Conservation (phyloP, 805 yeast species). For the Pichia thaimueangensis region DNA sequence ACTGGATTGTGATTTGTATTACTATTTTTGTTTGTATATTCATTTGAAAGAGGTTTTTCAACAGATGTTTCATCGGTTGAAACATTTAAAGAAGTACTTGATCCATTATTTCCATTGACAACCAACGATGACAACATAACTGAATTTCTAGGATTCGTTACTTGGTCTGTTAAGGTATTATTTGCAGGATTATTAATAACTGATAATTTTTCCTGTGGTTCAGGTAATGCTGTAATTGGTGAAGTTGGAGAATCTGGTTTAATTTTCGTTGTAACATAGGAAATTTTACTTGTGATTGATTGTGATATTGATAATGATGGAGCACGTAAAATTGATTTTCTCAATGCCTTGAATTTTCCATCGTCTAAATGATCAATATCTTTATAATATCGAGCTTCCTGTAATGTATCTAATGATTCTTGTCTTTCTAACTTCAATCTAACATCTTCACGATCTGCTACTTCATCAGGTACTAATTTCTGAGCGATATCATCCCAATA, state of each 20-base stretch:
- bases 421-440: constrained; percentile 43
- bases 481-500: constrained; percentile 10
- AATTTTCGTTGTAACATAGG: not conserved
- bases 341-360: constrained; percentile 63
- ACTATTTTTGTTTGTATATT: not conserved
- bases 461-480: constrained; percentile 16
- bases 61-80: not conserved
- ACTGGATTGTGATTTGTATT: not conserved
- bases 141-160: not conserved
- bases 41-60: not conserved
- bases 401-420: constrained; percentile 51
- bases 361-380: constrained; percentile 55
- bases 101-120: not conserved
- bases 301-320: constrained; percentile 12
- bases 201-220: not conserved
- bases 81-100: not conserved
- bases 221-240: not conserved
- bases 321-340: constrained; percentile 39
- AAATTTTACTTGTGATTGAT: constrained; percentile 2
- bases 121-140: not conserved
- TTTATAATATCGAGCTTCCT: constrained; percentile 55
- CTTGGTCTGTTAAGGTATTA: too few species aligned
- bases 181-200: too few species aligned
- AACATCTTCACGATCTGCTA: constrained; percentile 30
- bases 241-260: not conserved